These are phyloP conservation scores for Ceratobasidium sp. DNA, from an alignment of 1,284 basidiomycete genomes.

Conservation along the genomic window DNA sequence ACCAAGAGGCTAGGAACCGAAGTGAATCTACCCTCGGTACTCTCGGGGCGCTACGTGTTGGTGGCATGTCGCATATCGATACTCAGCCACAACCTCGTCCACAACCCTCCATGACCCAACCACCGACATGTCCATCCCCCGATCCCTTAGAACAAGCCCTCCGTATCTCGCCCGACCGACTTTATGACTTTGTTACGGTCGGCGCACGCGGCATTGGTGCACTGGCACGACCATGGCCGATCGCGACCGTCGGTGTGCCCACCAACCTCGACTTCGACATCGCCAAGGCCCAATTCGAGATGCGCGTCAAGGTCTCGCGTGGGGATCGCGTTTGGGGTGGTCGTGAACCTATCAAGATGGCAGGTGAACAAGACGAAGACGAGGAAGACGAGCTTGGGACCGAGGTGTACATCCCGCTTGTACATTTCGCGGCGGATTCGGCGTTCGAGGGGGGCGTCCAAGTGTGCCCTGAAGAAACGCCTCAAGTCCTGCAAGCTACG, in stretches of 20 bases:
- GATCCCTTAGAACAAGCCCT: constrained; percentile 6
- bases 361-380: constrained; percentile 41
- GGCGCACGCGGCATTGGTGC: constrained; percentile 86
- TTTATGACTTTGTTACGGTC: constrained; percentile 79
- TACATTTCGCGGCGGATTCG: constrained; percentile 78
- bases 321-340: constrained; percentile 61
- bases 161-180: constrained; percentile 50
- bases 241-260: constrained; percentile 77
- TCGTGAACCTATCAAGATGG: constrained; percentile 47
- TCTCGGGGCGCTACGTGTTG: constrained; percentile 9
- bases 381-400: constrained; percentile 66
- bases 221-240: constrained; percentile 85
- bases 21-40: constrained; percentile 35
- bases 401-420: constrained; percentile 88
- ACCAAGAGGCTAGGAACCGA: constrained; percentile 30
- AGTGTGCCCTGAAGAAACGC: constrained; percentile 22
- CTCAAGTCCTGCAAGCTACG: background rate
- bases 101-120: background rate
- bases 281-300: constrained; percentile 73
- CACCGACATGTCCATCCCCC: constrained; percentile 2
- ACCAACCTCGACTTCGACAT: constrained; percentile 82
- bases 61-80: constrained; percentile 57
- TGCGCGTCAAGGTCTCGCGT: constrained; percentile 70
- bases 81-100: constrained; percentile 16
- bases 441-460: constrained; percentile 26